A percentile compares a stretch with the other conserved stretches of the same genome.
phyloP scores from a whole-genome alignment of 2,329 filamentous ascomycete genomes.

The Apiospora hydei region DNA sequence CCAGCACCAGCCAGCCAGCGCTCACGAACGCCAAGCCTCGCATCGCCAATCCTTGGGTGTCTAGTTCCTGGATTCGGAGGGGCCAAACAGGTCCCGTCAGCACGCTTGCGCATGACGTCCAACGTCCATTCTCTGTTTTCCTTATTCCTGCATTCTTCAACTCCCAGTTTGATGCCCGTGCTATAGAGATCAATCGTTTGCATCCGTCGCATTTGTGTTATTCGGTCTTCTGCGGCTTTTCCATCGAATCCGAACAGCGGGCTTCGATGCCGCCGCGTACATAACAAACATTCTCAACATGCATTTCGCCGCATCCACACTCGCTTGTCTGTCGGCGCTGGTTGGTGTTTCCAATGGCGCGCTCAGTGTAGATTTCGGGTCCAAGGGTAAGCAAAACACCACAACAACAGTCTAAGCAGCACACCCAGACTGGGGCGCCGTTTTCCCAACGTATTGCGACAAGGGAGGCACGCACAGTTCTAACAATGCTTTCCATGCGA shows the following conservation, averaged over 20 bases:
- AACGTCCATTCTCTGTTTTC: background rate
- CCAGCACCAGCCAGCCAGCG: background rate
- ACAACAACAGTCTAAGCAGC: background rate
- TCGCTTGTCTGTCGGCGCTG: slow-evolving; percentile 17
- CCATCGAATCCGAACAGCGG: background rate
- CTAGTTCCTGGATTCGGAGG: slow-evolving; percentile 9
- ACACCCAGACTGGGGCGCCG: background rate
- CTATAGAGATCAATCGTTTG: background rate
- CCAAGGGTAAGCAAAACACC: slow-evolving; percentile 4
- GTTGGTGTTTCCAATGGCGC: slow-evolving; percentile 5
- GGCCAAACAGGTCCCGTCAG: slow-evolving; percentile 8
- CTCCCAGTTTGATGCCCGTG: background rate
- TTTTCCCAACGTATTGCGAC: background rate
- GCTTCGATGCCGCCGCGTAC: slow-evolving; percentile 11
- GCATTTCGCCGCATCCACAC: slow-evolving; percentile 16
- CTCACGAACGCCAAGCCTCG: slow-evolving; percentile 10
- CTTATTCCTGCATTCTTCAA: slow-evolving; percentile 6
- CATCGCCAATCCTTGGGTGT: slow-evolving; percentile 11
- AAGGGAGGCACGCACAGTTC: background rate
- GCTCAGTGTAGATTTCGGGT: slow-evolving; percentile 4
- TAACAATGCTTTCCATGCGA: background rate
- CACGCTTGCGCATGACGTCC: slow-evolving; percentile 15
- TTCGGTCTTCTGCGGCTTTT: slow-evolving; percentile 3
- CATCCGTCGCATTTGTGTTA: slow-evolving; percentile 3
- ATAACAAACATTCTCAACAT: slow-evolving; percentile 6